Evolutionary conservation across 2,329 filamentous ascomycete species (phyloP).

Genomic region (Fusarium redolens): DNA sequence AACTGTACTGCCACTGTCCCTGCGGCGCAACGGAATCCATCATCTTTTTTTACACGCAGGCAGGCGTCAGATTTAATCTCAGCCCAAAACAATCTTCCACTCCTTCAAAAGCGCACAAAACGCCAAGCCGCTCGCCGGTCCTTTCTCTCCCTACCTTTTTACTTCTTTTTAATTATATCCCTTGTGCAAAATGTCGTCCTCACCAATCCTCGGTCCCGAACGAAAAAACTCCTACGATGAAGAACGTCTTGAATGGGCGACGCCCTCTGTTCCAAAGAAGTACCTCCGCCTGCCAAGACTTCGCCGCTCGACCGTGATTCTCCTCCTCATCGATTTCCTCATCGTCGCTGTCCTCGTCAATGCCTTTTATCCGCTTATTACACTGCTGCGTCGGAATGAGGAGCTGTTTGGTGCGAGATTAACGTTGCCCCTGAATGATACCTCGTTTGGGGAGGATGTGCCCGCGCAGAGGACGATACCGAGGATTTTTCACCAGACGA

Average conservation of each 20-base stretch:
- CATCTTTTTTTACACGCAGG: not conserved
- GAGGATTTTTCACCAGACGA: conserved; percentile 82
- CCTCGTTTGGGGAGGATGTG: conserved; percentile 58
- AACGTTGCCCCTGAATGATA: conserved; percentile 66
- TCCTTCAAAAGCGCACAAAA: not conserved
- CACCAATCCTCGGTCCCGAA: conserved; percentile 22
- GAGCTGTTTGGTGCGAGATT: conserved; percentile 48
- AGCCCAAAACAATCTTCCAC: conserved; percentile 10
- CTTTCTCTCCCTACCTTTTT: not conserved
- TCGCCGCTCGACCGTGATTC: conserved; percentile 62
- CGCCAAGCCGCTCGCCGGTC: not conserved
- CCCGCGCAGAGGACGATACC: conserved; percentile 78
- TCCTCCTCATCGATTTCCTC: conserved; percentile 69
- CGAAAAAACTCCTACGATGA: conserved; percentile 38
- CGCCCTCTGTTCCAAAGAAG: conserved; percentile 39
- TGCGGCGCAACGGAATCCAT: not conserved
- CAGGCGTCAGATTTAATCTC: conserved; percentile 9
- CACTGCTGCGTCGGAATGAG: conserved; percentile 66
- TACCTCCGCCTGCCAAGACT: conserved; percentile 36
- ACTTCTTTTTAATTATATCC: not conserved
- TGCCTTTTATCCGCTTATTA: conserved; percentile 76
- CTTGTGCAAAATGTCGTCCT: conserved; percentile 8
- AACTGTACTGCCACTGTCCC: not conserved
- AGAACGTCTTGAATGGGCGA: conserved; percentile 42
- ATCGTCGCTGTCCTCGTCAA: conserved; percentile 73